Percentiles rank a stretch among this genome's conserved stretches.
Evolutionary conservation across 1,284 basidiomycete genomes (phyloP).

Genomic region (Rhodofomes roseus): DNA sequence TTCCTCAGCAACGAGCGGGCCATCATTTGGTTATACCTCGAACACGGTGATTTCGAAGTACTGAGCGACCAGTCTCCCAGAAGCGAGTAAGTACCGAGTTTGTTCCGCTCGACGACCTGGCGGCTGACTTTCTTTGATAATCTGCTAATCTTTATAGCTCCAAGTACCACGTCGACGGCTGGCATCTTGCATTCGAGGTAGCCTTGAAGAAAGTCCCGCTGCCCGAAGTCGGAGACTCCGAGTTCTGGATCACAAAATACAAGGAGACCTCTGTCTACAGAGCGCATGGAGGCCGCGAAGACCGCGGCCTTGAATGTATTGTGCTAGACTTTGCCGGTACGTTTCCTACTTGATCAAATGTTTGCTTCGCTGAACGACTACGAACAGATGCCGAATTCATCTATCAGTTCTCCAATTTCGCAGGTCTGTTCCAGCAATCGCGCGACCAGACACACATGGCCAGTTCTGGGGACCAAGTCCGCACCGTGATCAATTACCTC

Average conservation of each 20-base stretch:
- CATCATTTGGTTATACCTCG: conserved; percentile 24
- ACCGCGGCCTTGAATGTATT: conserved; percentile 26
- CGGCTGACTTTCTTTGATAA: too few relatives aligned
- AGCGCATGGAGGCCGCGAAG: conserved; percentile 14
- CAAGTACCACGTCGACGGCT: conserved; percentile 22
- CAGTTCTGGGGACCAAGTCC: conserved; percentile 23
- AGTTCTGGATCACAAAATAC: conserved; percentile 15
- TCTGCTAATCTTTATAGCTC: conserved; percentile 7
- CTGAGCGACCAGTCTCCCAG: conserved; percentile 19
- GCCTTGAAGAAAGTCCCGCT: conserved; percentile 25
- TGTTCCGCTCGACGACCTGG: neutral
- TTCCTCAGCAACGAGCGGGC: conserved; percentile 24
- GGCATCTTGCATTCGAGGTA: conserved; percentile 32
- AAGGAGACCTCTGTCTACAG: conserved; percentile 18
- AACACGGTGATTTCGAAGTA: conserved; percentile 20
- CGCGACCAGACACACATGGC: conserved; percentile 12
- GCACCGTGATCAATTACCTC: conserved; percentile 28
- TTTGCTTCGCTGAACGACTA: neutral
- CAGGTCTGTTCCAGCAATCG: conserved; percentile 16
- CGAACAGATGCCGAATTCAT: conserved; percentile 25
- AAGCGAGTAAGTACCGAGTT: conserved; percentile 13
- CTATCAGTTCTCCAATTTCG: conserved; percentile 27
- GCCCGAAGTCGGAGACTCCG: conserved; percentile 10
- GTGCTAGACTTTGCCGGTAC: conserved; percentile 27
- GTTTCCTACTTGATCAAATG: conserved; percentile 4